phyloP scores from a whole-genome alignment of 2,329 filamentous ascomycete species.

The Tolypocladium paradoxum region DNA sequence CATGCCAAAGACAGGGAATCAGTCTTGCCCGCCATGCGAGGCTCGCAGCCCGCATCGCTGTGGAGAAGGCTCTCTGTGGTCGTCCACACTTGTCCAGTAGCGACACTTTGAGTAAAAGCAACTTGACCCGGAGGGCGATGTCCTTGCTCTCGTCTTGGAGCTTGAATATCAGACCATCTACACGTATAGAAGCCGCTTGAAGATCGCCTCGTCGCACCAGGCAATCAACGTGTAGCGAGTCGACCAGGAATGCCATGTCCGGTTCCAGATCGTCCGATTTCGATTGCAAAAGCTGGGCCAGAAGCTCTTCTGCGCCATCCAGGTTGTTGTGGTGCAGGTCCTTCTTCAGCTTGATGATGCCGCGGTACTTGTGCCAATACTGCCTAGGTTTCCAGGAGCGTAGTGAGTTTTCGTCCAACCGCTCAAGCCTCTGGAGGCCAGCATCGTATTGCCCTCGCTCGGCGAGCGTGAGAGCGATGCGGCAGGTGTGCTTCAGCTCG shows the following conservation, averaged over 20 bases:
- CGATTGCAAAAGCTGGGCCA: slow-evolving; percentile 42
- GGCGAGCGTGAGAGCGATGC: slow-evolving; percentile 49
- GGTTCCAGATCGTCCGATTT: slow-evolving; percentile 39
- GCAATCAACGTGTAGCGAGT: slow-evolving; percentile 41
- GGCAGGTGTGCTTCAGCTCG: slow-evolving; percentile 61
- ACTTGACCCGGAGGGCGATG: slow-evolving; percentile 55
- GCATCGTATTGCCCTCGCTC: slow-evolving; percentile 61
- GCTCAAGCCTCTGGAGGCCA: slow-evolving; percentile 36
- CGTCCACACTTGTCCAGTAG: slow-evolving; percentile 59
- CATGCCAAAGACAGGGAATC: slow-evolving; percentile 61
- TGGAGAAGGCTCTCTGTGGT: slow-evolving; percentile 64
- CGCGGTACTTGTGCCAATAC: slow-evolving; percentile 57
- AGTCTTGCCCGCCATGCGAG: slow-evolving; percentile 61
- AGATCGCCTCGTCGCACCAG: slow-evolving; percentile 37
- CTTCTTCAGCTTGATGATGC: slow-evolving; percentile 52
- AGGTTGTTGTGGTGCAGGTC: slow-evolving; percentile 48
- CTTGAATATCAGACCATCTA: slow-evolving; percentile 32
- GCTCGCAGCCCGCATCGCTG: slow-evolving; percentile 63
- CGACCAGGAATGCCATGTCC: slow-evolving; percentile 39
- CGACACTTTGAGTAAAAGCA: slow-evolving; percentile 62
- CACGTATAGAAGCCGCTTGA: slow-evolving; percentile 34
- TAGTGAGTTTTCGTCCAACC: slow-evolving; percentile 46
- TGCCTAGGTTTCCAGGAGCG: slow-evolving; percentile 71
- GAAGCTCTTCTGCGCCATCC: slow-evolving; percentile 36
- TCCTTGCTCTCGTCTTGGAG: slow-evolving; percentile 36